Evolutionary conservation across 75 land plant genomes (phyloP), one percentile per base, ranked within the genome.

Genomic region (Selaginella moellendorffii): DNA sequence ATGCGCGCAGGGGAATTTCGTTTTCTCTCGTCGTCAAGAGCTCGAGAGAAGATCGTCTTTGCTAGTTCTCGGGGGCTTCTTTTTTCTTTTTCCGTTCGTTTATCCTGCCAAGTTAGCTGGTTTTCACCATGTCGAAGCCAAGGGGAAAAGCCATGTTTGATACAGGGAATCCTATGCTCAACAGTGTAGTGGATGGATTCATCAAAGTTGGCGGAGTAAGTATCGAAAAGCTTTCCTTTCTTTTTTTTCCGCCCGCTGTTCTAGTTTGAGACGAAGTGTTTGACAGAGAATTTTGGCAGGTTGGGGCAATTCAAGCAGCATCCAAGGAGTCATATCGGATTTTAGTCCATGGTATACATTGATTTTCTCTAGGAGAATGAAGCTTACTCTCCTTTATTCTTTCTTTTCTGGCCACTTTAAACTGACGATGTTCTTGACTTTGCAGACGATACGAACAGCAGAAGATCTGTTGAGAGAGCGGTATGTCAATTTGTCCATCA

Each of bases 271-370:
- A 46, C 51, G 51, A 10, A 46, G 59, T 21, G 24, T 56, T 36
- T 36, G 46, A 36, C 46, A 36, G 14, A 36, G 46, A 36, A 5
- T 5, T 36, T 56, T 8, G 24, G 25, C 71, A 85, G 85, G 77
- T 85, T 42, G 88, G 85, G 21, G 88, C 88, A 0, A 28, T 83
- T 25, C 88, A 85, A 64, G 82, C 88, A 19, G 88, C 82, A 2
- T 63, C 88, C 0, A 63, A 82, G 30, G 83, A 85, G 62, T 79
- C 79, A 22, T 82, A 83, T 71, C 71, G 65, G 64, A 63, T 71
- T 0, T 74, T 69, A 23, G 23, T 56, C 8, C 79, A 75, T 54
- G 71, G 83, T 77, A 56, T 56, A 25, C n/a, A n/a, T n/a, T n/a
- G n/a, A n/a, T n/a, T n/a, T 56, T 36, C 46, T 14, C 46, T 36